These are phyloP conservation scores for Rhizopus delemar DNA, from an alignment of 371 early-diverging fungal genomes.

Conservation along the genomic window DNA sequence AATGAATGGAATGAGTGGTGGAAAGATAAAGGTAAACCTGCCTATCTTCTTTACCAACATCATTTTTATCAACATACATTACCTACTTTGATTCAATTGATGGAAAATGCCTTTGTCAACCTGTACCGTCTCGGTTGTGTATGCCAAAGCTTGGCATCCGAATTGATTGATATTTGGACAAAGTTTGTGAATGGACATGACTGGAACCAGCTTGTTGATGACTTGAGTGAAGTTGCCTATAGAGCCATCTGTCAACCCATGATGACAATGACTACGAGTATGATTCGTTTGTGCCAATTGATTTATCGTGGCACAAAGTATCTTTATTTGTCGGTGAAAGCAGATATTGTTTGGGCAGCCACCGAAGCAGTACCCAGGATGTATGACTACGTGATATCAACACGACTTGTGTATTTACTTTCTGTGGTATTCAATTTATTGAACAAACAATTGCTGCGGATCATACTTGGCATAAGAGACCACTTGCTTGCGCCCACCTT, in stretches of 20 bases:
- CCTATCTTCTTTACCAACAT: neutral
- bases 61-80: neutral
- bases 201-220: conserved; percentile 29
- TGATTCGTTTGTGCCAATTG: conserved; percentile 12
- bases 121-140: no score
- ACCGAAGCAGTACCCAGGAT: conserved; percentile 14
- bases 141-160: no score
- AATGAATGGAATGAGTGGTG: conserved; percentile 29
- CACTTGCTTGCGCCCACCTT: conserved; percentile 16
- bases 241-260: conserved; percentile 22
- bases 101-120: no score
- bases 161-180: no score
- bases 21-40: conserved; percentile 20
- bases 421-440: neutral
- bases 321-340: conserved; percentile 10
- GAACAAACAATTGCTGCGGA: neutral
- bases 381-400: conserved; percentile 11
- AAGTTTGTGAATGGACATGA: conserved; percentile 27
- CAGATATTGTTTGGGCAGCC: conserved; percentile 25
- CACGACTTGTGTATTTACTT: conserved; percentile 1
- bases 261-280: conserved; percentile 8
- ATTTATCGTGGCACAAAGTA: conserved; percentile 19
- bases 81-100: no score
- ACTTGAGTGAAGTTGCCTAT: conserved; percentile 20
- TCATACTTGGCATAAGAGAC: neutral